Evolutionary conservation across 169 alveolate species (phyloP).

Genomic region (Eimeria nieschulzi): DNA sequence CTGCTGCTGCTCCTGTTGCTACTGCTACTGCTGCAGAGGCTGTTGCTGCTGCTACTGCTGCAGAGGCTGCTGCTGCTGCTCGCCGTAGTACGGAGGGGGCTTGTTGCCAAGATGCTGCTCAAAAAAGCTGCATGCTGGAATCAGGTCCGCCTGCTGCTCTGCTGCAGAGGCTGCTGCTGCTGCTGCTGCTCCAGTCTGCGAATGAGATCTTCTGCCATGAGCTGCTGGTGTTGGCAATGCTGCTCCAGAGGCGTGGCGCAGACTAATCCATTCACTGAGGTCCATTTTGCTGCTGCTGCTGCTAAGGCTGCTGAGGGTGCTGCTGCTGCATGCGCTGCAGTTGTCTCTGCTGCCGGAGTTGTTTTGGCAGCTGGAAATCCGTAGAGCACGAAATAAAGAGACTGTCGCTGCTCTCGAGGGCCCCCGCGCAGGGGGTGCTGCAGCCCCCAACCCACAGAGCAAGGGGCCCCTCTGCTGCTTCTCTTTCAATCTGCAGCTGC

Average conservation of each 20-base stretch:
- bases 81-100: neutral
- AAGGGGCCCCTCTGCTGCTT: neutral
- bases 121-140: neutral
- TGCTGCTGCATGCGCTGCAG: neutral
- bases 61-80: too few relatives aligned
- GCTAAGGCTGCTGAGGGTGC: neutral
- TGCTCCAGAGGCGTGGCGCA: neutral
- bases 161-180: too few relatives aligned
- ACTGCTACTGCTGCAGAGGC: neutral
- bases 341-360: conserved; percentile 3
- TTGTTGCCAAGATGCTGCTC: neutral
- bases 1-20: neutral
- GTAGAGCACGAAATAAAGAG: conserved; percentile 3
- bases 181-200: neutral
- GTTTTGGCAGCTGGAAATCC: neutral
- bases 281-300: neutral
- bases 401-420: conserved; percentile 1
- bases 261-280: neutral
- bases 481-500: neutral
- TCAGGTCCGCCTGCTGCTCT: neutral
- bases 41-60: too few relatives aligned
- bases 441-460: conserved; percentile 20
- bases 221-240: neutral
- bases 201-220: neutral
- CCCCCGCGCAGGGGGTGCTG: conserved; percentile 8